Conservation (phyloP, 208 protist genomes). For the Crithidia fasciculata region DNA sequence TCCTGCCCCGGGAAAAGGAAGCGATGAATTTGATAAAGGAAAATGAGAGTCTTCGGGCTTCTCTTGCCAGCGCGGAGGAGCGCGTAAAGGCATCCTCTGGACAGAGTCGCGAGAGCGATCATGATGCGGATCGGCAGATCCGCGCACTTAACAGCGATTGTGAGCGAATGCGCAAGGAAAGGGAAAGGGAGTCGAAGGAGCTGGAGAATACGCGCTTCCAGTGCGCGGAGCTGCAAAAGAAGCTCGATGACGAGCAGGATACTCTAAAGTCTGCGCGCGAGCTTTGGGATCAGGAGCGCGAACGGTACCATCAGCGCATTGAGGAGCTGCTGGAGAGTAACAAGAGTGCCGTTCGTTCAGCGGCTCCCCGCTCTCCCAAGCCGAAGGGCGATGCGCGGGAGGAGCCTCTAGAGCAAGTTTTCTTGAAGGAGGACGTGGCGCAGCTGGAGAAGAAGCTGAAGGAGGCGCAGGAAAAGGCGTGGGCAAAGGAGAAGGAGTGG, state of each 20-base stretch:
- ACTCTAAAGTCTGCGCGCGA: constrained; percentile 42
- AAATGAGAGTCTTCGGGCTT: constrained; percentile 46
- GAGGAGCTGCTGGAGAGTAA: constrained; percentile 46
- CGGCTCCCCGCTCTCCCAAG: not conserved
- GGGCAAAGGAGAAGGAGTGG: constrained; percentile 77
- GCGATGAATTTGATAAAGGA: constrained; percentile 67
- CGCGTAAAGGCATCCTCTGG: constrained; percentile 6
- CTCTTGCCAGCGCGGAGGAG: constrained; percentile 24
- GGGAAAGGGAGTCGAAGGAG: constrained; percentile 37
- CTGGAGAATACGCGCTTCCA: constrained; percentile 43
- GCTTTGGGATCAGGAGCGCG: constrained; percentile 63
- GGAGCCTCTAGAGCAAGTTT: constrained; percentile 48
- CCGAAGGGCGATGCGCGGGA: not conserved
- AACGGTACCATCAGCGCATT: constrained; percentile 55
- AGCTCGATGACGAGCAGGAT: constrained; percentile 44
- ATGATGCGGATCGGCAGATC: constrained; percentile 20
- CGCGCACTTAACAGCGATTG: constrained; percentile 26
- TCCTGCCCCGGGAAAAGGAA: constrained; percentile 35
- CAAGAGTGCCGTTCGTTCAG: constrained; percentile 17
- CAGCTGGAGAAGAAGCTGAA: constrained; percentile 76
- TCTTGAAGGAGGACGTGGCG: constrained; percentile 76
- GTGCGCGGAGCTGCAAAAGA: constrained; percentile 43
- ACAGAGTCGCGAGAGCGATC: constrained; percentile 6
- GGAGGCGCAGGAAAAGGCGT: constrained; percentile 51
- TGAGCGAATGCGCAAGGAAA: constrained; percentile 40